Conservation (phyloP, 1,284 basidiomycete species). For the Ganoderma leucocontextum region DNA sequence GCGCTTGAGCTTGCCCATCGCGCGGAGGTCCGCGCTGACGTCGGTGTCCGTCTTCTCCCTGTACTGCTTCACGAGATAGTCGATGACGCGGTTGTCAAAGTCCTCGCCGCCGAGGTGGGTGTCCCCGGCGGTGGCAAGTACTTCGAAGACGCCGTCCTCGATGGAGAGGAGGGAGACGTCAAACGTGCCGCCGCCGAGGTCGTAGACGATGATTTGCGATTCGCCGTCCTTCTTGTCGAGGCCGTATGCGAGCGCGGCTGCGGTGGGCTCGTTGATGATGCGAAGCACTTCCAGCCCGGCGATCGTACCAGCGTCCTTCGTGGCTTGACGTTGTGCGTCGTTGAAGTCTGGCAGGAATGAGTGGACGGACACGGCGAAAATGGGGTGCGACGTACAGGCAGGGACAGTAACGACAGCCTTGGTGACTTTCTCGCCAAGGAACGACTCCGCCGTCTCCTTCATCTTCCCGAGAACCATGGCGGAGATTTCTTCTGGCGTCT, state of each 20-base stretch:
- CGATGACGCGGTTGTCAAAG: slow-evolving; percentile 96
- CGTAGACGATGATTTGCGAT: slow-evolving; percentile 93
- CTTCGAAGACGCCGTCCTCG: slow-evolving; percentile 98
- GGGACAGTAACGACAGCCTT: slow-evolving; percentile 99
- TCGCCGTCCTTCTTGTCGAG: slow-evolving; percentile 95
- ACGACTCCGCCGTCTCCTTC: slow-evolving; percentile 99
- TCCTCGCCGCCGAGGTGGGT: slow-evolving; percentile 99
- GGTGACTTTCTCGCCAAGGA: slow-evolving; percentile 95
- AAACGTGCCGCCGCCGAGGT: slow-evolving; percentile 80
- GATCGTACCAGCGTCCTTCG: slow-evolving; percentile 97
- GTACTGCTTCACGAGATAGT: slow-evolving; percentile 91
- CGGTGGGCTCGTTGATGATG: slow-evolving; percentile 99
- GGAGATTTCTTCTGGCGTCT: slow-evolving; percentile 89
- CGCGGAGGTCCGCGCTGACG: slow-evolving; percentile 85
- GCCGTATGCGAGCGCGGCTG: slow-evolving; percentile 98
- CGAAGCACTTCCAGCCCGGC: slow-evolving; percentile 95
- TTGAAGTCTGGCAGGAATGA: slow-evolving; percentile 75
- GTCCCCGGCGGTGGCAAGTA: slow-evolving; percentile 97
- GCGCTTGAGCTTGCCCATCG: slow-evolving; percentile 96
- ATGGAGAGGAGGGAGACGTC: slow-evolving; percentile 98
- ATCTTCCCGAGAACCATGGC: slow-evolving; percentile 97
- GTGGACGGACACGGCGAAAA: background rate
- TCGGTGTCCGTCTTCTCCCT: slow-evolving; percentile 96
- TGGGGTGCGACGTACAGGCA: slow-evolving; percentile 56
- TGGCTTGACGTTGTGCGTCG: slow-evolving; percentile 98